These are phyloP conservation scores for Kuraishia borneana DNA, from an alignment of 805 yeast species.

Conservation along the genomic window DNA sequence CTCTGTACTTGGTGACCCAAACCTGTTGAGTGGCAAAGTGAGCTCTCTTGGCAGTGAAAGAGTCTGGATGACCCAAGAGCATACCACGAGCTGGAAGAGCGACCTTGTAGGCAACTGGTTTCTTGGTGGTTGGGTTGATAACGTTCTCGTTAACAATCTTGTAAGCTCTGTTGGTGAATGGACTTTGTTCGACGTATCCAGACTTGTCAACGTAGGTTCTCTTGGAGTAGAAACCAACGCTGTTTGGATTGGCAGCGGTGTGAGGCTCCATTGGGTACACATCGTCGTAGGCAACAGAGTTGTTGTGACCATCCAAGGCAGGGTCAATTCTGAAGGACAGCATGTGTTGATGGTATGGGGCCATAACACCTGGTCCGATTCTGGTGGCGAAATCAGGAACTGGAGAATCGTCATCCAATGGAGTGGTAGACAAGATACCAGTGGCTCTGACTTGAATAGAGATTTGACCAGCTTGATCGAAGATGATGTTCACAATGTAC, in stretches of 20 bases:
- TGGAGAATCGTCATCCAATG: conserved; percentile 54
- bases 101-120: conserved; percentile 70
- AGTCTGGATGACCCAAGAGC: conserved; percentile 54
- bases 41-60: conserved; percentile 63
- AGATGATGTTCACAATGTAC: conserved; percentile 59
- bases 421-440: conserved; percentile 79
- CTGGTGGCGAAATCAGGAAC: conserved; percentile 62
- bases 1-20: conserved; percentile 74
- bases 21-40: conserved; percentile 65
- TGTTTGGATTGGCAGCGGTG: conserved; percentile 46
- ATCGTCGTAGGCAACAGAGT: conserved; percentile 65
- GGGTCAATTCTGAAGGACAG: conserved; percentile 74
- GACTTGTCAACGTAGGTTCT: conserved; percentile 60
- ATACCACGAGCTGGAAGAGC: conserved; percentile 67
- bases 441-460: conserved; percentile 77
- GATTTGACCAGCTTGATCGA: conserved; percentile 70
- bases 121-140: conserved; percentile 56
- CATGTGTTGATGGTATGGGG: conserved; percentile 78
- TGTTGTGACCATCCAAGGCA: conserved; percentile 71
- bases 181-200: conserved; percentile 62
- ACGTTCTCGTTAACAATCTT: conserved; percentile 66
- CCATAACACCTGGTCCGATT: conserved; percentile 73
- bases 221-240: conserved; percentile 57
- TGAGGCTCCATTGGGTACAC: conserved; percentile 48
- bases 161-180: conserved; percentile 63